A percentile compares a stretch with the other conserved stretches of the same genome.
These are phyloP conservation scores for Vitis labrusca DNA, from an alignment of 164 flowering plant genomes.

Conservation along the genomic window DNA sequence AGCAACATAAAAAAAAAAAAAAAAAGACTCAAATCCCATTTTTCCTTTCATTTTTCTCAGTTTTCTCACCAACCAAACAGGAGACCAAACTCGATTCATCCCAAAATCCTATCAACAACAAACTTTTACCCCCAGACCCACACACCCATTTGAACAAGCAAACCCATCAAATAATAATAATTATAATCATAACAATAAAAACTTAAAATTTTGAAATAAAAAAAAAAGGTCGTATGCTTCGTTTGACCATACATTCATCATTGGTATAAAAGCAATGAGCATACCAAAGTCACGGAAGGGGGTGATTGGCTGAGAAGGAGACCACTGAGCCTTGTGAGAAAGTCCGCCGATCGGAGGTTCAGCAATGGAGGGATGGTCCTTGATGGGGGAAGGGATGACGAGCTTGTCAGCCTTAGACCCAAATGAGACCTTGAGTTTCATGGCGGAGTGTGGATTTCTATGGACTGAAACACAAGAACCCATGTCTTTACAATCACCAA, in stretches of 20 bases:
- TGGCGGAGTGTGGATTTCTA: slow-evolving; percentile 35
- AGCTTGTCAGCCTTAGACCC: slow-evolving; percentile 32
- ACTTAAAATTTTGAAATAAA: not conserved
- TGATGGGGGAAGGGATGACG: slow-evolving; percentile 36
- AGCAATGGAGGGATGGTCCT: slow-evolving; percentile 27
- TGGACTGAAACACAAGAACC: slow-evolving; percentile 57
- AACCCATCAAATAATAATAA: no score
- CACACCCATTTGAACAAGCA: no score
- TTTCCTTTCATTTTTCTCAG: no score
- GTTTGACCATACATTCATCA: not conserved
- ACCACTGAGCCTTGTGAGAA: slow-evolving; percentile 23
- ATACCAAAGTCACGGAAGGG: slow-evolving; percentile 30
- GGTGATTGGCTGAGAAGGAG: slow-evolving; percentile 16
- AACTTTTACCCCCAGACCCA: no score
- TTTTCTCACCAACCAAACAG: no score
- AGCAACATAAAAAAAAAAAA: no score
- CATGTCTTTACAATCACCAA: slow-evolving; percentile 27
- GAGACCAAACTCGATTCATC: no score
- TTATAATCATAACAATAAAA: not conserved
- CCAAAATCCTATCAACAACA: no score
- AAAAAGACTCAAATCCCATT: no score
- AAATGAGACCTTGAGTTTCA: slow-evolving; percentile 29
- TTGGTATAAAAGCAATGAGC: not conserved
- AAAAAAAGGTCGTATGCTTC: not conserved
- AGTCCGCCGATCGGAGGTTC: slow-evolving; percentile 19